These are phyloP conservation scores for Daldinia childiae DNA, from an alignment of 495 filamentous ascomycete species.

Conservation along the genomic window DNA sequence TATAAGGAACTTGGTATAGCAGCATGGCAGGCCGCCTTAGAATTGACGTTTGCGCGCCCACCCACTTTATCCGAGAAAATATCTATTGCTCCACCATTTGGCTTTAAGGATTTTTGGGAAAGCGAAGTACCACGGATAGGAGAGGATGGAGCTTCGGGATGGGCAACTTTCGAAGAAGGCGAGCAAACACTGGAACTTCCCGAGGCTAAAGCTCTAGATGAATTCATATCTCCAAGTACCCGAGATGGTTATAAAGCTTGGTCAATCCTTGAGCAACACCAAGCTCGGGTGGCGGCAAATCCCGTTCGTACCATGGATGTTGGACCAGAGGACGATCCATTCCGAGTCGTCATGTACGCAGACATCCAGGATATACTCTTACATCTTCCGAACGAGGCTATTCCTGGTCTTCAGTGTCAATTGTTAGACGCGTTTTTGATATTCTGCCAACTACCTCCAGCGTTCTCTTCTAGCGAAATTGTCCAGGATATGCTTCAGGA, in stretches of 20 bases:
- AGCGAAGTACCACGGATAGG: conserved; percentile 83
- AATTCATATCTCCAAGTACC: conserved; percentile 36
- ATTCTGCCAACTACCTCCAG: conserved; percentile 75
- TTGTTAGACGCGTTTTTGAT: conserved; percentile 73
- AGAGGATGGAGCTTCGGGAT: conserved; percentile 75
- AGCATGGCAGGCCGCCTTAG: conserved; percentile 84
- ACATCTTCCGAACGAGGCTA: conserved; percentile 54
- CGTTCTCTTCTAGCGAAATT: conserved; percentile 29
- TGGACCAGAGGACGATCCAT: conserved; percentile 78
- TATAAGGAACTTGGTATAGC: conserved; percentile 80
- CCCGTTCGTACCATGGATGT: conserved; percentile 74
- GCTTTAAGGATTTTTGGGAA: conserved; percentile 85
- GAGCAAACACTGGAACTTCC: conserved; percentile 48
- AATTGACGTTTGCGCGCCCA: conserved; percentile 73
- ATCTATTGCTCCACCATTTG: conserved; percentile 46
- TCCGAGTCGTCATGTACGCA: conserved; percentile 76
- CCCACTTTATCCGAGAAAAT: conserved; percentile 35
- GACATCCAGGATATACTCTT: conserved; percentile 74
- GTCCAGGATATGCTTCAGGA: conserved; percentile 45
- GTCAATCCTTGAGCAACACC: conserved; percentile 66
- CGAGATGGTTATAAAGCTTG: conserved; percentile 64
- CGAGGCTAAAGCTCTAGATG: conserved; percentile 43
- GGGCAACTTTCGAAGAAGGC: conserved; percentile 64
- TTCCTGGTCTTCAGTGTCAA: conserved; percentile 49
- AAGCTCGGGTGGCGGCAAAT: conserved; percentile 57